Base-by-base conservation (phyloP, 2,329 filamentous ascomycete species). In the Ascochyta rabiei region DNA sequence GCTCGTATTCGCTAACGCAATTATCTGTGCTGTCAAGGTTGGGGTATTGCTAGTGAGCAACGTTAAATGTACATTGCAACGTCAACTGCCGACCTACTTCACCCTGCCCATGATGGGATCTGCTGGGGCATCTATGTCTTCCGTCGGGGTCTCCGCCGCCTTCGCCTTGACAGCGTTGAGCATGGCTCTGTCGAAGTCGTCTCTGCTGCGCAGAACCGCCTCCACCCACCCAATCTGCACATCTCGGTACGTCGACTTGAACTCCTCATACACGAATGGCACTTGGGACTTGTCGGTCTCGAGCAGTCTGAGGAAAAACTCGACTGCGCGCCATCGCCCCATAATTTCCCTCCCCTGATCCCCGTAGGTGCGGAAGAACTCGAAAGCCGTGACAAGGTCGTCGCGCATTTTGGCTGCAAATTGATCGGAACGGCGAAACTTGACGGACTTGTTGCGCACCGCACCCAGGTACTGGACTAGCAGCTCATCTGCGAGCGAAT, bases 31-130 rank as follows among this genome's bases (percentile, higher is more conserved):
- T 21, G 8, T 21, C 16, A 40, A 19, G 26, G 38, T 40, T 10
- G 38, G 23, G 23, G 38, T 40, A 40, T 26, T 26, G 38, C 38
- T 40, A 40, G 21, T 26, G 16, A 39, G n/a, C 34, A 13, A 37
- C 34, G 19, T 6, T n/a, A 28, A 30, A 30, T 30, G 28, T 30
- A 3, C 28, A 30, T 30, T 30, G 28, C 12, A 30, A 30, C 28
- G 12, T 13, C 28, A 13, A 30, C 12, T 3, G 28, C 12, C 35
- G 2, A 23, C 40, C 40, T 67, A 96, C 77, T 93, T 95, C 43
- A 97, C 86, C 77, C 91, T 93, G 59, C 90, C 87, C 93, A 99
- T 97, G 59, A 99, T 90, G 2, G 95, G 98, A 77, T 98, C 93
- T 16, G 85, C 77, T 21, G 62, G 62, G n/a, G 85, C 77, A 0